Base-by-base conservation (phyloP, 2,329 filamentous ascomycete genomes). In the Westerdykella sp. region DNA sequence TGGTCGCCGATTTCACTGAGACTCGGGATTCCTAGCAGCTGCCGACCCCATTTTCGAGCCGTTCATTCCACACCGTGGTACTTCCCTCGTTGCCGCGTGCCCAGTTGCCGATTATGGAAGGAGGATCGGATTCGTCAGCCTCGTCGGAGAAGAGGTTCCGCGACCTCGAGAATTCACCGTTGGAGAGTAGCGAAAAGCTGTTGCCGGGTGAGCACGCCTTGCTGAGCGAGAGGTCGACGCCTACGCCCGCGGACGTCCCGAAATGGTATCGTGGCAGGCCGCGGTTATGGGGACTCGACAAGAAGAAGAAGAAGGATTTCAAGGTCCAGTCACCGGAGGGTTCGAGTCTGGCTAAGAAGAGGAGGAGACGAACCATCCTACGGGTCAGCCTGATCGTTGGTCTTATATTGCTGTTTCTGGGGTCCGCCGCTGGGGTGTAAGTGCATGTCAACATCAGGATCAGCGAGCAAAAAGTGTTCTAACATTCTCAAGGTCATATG, bases 391-490 rank as follows among this genome's bases (percentile, higher is more conserved):
- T 51, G n/a, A 49, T 52, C 13, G 28, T 46, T 6, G 16, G 49
- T 21, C 44, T 42, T 10, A 34, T 50, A 6, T 12, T 57, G 34
- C 39, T 39, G 13, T 38, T 50, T 14, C 42, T 60, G 37, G 53
- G 55, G 14, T 32, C 47, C n/a, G 45, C 54, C 18, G 54, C 49
- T 18, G 51, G 38, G 14, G 46, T 57, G 55, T 56, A 44, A 47
- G 53, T 40, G 4, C 12, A 3, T 16, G 9, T 21, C n/a, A 35
- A 23, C 21, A 34, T 12, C 15, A 13, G 4, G 35, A 4, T 10
- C 4, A 10, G 7, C 25, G 25, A 7, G 6, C 18, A 36, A 18
- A 13, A 5, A 12, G 6, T n/a, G 18, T 21, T 16, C 46, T 58
- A 30, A 59, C 42, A 14, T 22, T 15, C 2, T 12, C 1, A 15